phyloP scores from a whole-genome alignment of 139 green algal genomes.

The Bryopsis sp. region DNA sequence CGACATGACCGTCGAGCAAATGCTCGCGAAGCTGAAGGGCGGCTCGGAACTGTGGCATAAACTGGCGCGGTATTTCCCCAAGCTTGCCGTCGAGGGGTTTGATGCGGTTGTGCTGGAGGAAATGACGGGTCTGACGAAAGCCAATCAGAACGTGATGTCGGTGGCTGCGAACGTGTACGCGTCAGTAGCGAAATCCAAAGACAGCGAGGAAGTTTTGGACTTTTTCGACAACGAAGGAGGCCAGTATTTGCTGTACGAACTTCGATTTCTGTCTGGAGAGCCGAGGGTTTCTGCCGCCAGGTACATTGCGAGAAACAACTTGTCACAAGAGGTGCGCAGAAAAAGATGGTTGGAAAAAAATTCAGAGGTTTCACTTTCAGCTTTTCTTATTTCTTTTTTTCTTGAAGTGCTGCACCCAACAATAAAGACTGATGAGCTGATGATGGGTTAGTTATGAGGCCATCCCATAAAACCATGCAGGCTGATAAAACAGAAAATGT shows the following conservation, averaged over 20 bases:
- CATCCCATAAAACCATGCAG: too few species aligned
- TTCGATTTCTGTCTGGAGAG: background rate
- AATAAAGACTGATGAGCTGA: too few species aligned
- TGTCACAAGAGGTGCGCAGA: background rate
- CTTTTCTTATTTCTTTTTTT: too few species aligned
- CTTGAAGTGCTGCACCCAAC: too few species aligned
- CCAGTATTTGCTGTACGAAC: conserved; percentile 12
- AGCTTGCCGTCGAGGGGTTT: background rate
- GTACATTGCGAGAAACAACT: conserved; percentile 2
- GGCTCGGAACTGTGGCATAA: conserved; percentile 1
- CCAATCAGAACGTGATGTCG: background rate
- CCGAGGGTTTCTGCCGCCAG: background rate
- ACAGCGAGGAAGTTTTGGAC: background rate
- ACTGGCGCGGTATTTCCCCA: background rate
- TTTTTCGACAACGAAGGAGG: conserved; percentile 12
- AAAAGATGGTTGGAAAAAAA: too few species aligned
- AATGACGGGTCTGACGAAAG: background rate
- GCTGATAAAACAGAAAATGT: too few species aligned
- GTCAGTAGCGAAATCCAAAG: background rate
- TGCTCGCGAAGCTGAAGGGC: background rate
- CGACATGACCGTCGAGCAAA: background rate
- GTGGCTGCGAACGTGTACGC: background rate
- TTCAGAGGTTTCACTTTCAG: too few species aligned
- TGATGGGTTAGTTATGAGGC: too few species aligned
- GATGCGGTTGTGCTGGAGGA: background rate